These are phyloP conservation scores for Pseudomassariella vexata DNA, from an alignment of 2,329 filamentous ascomycete species.

Conservation along the genomic window DNA sequence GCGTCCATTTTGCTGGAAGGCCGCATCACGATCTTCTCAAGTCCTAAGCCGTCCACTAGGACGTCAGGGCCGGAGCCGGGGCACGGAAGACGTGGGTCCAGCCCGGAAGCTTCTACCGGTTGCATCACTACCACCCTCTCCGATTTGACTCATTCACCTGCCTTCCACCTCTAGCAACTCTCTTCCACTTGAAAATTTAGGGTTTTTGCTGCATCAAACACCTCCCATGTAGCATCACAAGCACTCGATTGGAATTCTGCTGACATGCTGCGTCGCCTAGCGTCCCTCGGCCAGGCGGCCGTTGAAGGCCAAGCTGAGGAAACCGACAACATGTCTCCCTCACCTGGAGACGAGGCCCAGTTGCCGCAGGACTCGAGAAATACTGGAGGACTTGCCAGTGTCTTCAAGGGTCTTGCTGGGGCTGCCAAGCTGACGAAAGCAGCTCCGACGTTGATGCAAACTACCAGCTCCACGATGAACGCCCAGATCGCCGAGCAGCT, in stretches of 20 bases:
- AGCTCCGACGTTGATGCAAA: slow-evolving; percentile 36
- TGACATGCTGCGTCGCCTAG: slow-evolving; percentile 39
- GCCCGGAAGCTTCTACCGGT: too few species aligned
- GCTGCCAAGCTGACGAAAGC: slow-evolving; percentile 47
- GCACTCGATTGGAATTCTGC: slow-evolving; percentile 10
- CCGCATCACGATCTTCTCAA: too few species aligned
- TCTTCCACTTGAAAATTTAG: too few species aligned
- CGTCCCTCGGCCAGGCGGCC: slow-evolving; percentile 35
- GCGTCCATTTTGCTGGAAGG: too few species aligned
- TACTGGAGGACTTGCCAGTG: slow-evolving; percentile 52
- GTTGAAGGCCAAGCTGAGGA: slow-evolving; percentile 27
- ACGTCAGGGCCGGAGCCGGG: too few species aligned
- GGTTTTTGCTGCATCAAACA: slow-evolving; percentile 6
- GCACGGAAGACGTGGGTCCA: too few species aligned
- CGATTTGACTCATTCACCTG: too few species aligned
- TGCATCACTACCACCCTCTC: too few species aligned
- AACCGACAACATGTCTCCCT: slow-evolving; percentile 52
- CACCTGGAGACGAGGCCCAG: slow-evolving; percentile 49
- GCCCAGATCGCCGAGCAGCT: slow-evolving; percentile 38
- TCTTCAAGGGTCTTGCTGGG: slow-evolving; percentile 57
- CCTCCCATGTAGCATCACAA: neutral
- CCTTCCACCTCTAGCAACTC: slow-evolving; percentile 18
- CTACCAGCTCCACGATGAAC: slow-evolving; percentile 26
- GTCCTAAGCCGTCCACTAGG: too few species aligned
- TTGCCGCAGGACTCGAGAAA: slow-evolving; percentile 45